These are phyloP conservation scores for Neonectria coccinea DNA, from an alignment of 2,329 filamentous ascomycete species.

Conservation along the genomic window DNA sequence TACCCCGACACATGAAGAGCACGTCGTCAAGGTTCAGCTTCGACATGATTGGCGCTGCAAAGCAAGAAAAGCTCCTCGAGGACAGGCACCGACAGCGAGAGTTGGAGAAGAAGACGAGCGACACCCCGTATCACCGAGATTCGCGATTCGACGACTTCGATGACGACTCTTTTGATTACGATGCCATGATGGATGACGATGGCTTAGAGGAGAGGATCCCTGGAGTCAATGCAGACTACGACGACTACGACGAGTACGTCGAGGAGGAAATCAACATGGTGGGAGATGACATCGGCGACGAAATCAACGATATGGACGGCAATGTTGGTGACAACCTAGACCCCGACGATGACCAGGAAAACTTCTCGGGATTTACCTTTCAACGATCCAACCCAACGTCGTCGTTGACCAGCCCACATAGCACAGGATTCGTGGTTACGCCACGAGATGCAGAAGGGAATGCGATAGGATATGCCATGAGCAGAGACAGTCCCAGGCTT, in stretches of 20 bases:
- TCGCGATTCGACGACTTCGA: conserved; percentile 72
- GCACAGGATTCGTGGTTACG: conserved; percentile 60
- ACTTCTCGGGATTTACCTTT: conserved; percentile 71
- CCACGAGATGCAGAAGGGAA: conserved; percentile 67
- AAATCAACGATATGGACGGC: conserved; percentile 22
- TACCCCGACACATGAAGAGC: conserved; percentile 77
- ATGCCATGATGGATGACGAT: conserved; percentile 74
- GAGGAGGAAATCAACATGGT: conserved; percentile 46
- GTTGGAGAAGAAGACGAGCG: conserved; percentile 66
- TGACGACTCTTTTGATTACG: conserved; percentile 70
- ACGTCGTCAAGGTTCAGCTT: conserved; percentile 86
- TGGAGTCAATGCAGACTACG: conserved; percentile 62
- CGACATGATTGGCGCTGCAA: conserved; percentile 78
- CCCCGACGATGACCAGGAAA: conserved; percentile 60
- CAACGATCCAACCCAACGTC: conserved; percentile 66
- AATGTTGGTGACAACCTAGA: conserved; percentile 41
- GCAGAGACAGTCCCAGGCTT: conserved; percentile 57
- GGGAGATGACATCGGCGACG: conserved; percentile 42
- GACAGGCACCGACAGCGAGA: conserved; percentile 77
- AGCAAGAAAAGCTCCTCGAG: conserved; percentile 76
- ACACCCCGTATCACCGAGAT: conserved; percentile 56
- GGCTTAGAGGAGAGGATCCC: conserved; percentile 76
- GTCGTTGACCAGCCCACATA: conserved; percentile 62
- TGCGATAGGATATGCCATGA: conserved; percentile 68
- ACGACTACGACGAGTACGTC: conserved; percentile 54